phyloP scores from a whole-genome alignment of 192 early-diverging fungal species.

The Coemansia sp. region DNA sequence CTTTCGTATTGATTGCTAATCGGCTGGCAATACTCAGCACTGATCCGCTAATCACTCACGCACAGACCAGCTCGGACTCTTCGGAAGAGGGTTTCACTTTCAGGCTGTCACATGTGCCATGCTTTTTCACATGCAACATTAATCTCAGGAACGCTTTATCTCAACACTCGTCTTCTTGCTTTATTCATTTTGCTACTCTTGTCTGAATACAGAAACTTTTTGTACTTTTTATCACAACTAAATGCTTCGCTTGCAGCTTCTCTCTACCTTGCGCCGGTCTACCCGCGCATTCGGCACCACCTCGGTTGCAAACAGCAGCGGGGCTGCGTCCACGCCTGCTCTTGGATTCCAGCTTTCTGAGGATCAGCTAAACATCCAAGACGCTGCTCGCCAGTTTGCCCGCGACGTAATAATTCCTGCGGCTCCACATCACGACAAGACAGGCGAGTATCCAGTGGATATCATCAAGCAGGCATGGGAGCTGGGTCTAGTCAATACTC shows the following conservation, averaged over 20 bases:
- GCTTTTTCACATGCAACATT: background rate
- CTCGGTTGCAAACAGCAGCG: conserved; percentile 13
- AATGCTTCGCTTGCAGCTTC: conserved; percentile 41
- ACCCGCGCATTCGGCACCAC: conserved; percentile 42
- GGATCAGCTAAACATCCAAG: conserved; percentile 84
- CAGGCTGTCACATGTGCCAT: conserved; percentile 3
- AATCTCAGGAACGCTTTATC: background rate
- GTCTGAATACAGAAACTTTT: background rate
- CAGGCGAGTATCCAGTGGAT: conserved; percentile 87
- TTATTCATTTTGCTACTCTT: background rate
- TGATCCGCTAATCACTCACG: no score
- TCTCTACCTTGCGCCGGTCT: conserved; percentile 26
- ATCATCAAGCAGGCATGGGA: conserved; percentile 91
- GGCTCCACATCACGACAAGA: conserved; percentile 90
- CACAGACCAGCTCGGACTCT: background rate
- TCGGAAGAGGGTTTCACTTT: background rate
- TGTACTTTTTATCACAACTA: background rate
- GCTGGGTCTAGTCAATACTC: conserved; percentile 86
- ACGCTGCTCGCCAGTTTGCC: conserved; percentile 86
- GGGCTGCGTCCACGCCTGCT: conserved; percentile 5
- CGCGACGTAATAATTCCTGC: conserved; percentile 85
- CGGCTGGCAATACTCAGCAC: no score
- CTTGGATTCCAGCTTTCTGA: conserved; percentile 73
- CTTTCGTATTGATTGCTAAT: no score
- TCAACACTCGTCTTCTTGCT: background rate